Conservation (phyloP, 306 rosid species). For the Pterocarpus santalinus region DNA sequence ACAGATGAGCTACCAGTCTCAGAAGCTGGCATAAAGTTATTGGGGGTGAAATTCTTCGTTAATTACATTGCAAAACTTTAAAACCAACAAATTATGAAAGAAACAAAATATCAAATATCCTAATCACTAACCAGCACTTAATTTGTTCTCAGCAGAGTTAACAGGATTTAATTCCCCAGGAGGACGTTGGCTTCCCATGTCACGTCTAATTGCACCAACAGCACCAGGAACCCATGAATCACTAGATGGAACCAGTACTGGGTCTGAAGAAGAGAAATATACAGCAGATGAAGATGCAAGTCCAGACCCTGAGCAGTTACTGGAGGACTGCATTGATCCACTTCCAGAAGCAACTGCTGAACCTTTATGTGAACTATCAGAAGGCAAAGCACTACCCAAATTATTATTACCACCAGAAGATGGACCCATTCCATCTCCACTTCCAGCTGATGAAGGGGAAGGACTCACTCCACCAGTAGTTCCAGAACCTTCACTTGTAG, state of each 20-base stretch:
- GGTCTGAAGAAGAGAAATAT: slow-evolving; percentile 73
- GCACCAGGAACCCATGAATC: slow-evolving; percentile 71
- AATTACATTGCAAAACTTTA: slow-evolving; percentile 38
- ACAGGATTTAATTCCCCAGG: slow-evolving; percentile 62
- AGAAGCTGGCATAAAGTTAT: slow-evolving; percentile 58
- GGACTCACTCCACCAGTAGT: slow-evolving; percentile 52
- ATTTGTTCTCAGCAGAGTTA: slow-evolving; percentile 54
- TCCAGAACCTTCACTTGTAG: slow-evolving; percentile 61
- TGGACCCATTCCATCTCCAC: slow-evolving; percentile 56
- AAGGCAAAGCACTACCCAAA: slow-evolving; percentile 53
- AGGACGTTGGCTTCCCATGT: slow-evolving; percentile 63
- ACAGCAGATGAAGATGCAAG: slow-evolving; percentile 59
- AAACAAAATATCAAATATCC: slow-evolving; percentile 44
- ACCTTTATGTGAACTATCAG: slow-evolving; percentile 57
- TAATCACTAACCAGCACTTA: slow-evolving; percentile 70
- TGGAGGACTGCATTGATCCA: slow-evolving; percentile 55
- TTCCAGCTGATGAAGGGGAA: slow-evolving; percentile 52
- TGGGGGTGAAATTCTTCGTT: slow-evolving; percentile 16
- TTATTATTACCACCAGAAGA: slow-evolving; percentile 55
- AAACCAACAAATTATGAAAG: slow-evolving; percentile 28
- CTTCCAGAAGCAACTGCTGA: slow-evolving; percentile 49
- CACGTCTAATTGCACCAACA: slow-evolving; percentile 68
- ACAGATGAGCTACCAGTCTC: slow-evolving; percentile 64
- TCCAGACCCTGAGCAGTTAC: slow-evolving; percentile 48
- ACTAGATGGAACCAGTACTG: slow-evolving; percentile 67